Conservation (phyloP, 257 asterid genomes). For the Capsicum pubescens region DNA sequence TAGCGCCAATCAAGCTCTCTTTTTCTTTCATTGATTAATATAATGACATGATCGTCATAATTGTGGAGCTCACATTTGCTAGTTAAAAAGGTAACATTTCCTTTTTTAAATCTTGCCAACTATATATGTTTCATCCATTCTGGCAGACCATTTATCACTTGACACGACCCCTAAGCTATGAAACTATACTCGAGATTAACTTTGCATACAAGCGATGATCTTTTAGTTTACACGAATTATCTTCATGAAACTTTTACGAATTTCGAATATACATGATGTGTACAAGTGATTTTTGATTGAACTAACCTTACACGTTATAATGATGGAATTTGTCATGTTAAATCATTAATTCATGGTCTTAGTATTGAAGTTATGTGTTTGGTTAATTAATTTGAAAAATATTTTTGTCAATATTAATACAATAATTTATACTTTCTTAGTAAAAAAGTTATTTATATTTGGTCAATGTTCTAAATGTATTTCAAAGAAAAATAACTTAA, state of each 20-base stretch:
- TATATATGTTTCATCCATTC: not conserved
- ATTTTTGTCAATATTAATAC: not conserved
- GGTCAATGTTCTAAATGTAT: not conserved
- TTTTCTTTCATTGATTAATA: not conserved
- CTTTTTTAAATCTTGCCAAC: not conserved
- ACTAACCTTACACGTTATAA: too few relatives aligned
- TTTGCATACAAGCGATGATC: too few relatives aligned
- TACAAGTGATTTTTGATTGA: too few relatives aligned
- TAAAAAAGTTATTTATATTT: too few relatives aligned
- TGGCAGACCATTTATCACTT: not conserved
- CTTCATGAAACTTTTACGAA: too few relatives aligned
- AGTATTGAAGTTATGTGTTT: too few relatives aligned
- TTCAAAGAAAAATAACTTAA: not conserved
- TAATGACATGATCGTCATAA: not conserved
- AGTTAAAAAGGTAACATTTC: not conserved
- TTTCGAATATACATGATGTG: too few relatives aligned
- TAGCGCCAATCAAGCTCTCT: not conserved
- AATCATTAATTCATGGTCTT: too few relatives aligned
- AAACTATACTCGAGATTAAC: not conserved
- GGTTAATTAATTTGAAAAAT: not conserved
- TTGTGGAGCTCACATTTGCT: not conserved
- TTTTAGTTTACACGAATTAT: too few relatives aligned
- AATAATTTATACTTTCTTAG: not conserved
- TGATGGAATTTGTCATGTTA: too few relatives aligned
- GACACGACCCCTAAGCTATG: not conserved